Evolutionary conservation across 2,329 filamentous ascomycete genomes (phyloP), one percentile per base, ranked within the genome.

Genomic region (Leptosphaerulina australis): DNA sequence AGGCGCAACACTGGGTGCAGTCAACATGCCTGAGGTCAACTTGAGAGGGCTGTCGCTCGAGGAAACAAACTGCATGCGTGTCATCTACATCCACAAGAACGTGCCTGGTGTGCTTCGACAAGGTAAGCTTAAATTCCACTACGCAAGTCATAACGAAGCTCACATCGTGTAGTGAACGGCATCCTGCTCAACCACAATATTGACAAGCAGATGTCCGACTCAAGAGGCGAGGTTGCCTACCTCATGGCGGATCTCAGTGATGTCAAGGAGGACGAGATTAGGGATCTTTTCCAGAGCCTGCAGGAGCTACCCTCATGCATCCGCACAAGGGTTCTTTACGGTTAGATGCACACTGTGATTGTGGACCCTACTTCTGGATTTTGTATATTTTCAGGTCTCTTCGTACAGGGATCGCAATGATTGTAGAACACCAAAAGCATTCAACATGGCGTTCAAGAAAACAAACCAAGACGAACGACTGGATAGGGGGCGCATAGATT

Each of bases 121-220:
- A 78, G 85, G 86, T 88, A 76, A 62, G 69, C 40, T 22, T 9
- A 20, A 26, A 22, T 8, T 6, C 4, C 9, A 3, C 2, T 11
- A n/a, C 7, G 11, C 3, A 7, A 15, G 12, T 9, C 5, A 28
- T 11, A 30, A 12, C 12, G 22, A 43, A 28, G 35, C 56, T 63
- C 48, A 62, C 53, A 38, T n/a, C 5, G 47, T 26, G 24, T 56
- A 87, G 94, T 99, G 60, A 99, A 99, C 80, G 90, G 94, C 68
- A 91, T 97, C 56, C 82, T 99, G 37, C 90, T 88, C 33, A 87
- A 95, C 67, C 92, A 99, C 80, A 99, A 99, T 74, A 92, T 99
- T 63, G 93, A 97, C 78, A 97, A 97, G 81, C 94, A 99, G 77
- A 97, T 95, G 79, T 94, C 90, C 40, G 94, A 97, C 74, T 96